Conservation (phyloP, 2,329 filamentous ascomycete genomes). For the Colletotrichum spinosum region DNA sequence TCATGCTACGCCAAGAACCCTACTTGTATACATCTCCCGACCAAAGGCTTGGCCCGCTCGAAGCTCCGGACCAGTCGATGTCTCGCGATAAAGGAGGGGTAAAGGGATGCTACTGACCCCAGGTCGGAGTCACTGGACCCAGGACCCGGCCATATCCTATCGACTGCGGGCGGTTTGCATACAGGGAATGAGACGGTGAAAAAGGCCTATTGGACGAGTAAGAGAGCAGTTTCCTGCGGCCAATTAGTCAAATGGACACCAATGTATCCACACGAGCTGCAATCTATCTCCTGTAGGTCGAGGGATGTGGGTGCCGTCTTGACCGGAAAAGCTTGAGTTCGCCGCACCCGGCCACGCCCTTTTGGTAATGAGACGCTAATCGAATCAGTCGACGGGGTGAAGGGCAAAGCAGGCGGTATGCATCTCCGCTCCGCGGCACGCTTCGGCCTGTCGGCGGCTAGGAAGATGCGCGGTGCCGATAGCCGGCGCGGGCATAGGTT, state of each 20-base stretch:
- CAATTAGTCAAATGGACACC: constrained; percentile 22
- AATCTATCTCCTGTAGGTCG: constrained; percentile 31
- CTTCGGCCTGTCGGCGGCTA: constrained; percentile 10
- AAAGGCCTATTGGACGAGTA: too few species aligned
- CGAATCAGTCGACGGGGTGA: constrained; percentile 3
- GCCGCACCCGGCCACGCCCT: constrained; percentile 19
- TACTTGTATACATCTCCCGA: constrained; percentile 3
- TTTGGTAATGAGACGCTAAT: neutral
- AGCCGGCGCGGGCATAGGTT: constrained; percentile 7
- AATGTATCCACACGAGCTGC: constrained; percentile 18
- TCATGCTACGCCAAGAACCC: neutral
- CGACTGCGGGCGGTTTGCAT: neutral
- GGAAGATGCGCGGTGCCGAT: constrained; percentile 10
- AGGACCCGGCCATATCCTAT: constrained; percentile 17
- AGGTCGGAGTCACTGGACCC: constrained; percentile 11
- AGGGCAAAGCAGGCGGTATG: neutral
- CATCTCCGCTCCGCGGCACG: constrained; percentile 17
- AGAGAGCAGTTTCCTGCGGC: constrained; percentile 7
- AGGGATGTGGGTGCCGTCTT: constrained; percentile 31
- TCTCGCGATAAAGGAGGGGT: constrained; percentile 35
- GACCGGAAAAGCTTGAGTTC: constrained; percentile 31
- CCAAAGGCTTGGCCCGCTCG: constrained; percentile 20
- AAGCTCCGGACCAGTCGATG: constrained; percentile 28
- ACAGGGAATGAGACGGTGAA: too few species aligned
- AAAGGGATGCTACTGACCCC: constrained; percentile 1